phyloP scores from a whole-genome alignment of 2,329 filamentous ascomycete species.

The Cercospora brassicicola region DNA sequence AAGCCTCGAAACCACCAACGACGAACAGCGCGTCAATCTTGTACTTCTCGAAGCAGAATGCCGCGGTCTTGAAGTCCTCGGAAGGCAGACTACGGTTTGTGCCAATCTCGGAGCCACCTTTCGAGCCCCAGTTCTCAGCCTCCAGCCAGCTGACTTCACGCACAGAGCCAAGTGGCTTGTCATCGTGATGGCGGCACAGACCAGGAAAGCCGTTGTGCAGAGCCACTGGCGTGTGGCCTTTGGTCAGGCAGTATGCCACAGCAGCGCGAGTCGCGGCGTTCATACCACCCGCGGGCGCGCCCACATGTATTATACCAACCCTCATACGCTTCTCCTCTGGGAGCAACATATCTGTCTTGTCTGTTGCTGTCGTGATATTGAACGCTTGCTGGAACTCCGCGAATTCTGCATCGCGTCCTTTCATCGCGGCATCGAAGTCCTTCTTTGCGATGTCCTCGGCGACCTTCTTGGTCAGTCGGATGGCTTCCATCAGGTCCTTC shows the following conservation, averaged over 20 bases:
- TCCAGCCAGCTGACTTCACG: conserved; percentile 89
- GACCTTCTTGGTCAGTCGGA: conserved; percentile 80
- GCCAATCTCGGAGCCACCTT: conserved; percentile 95
- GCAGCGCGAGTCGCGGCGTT: conserved; percentile 93
- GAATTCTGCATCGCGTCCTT: conserved; percentile 87
- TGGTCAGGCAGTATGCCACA: conserved; percentile 85
- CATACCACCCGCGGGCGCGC: conserved; percentile 95
- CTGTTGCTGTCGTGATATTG: conserved; percentile 82
- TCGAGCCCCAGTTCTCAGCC: conserved; percentile 91
- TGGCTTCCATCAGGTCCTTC: conserved; percentile 84
- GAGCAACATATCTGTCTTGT: conserved; percentile 67
- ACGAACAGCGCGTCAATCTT: conserved; percentile 85
- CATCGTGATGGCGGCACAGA: conserved; percentile 83
- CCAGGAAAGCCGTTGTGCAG: conserved; percentile 98
- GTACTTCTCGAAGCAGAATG: conserved; percentile 79
- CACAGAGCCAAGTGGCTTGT: conserved; percentile 78
- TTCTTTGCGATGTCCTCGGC: conserved; percentile 77
- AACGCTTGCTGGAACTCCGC: conserved; percentile 89
- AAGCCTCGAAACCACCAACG: conserved; percentile 94
- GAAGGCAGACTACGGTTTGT: conserved; percentile 91
- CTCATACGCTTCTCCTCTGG: conserved; percentile 79
- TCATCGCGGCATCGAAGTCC: conserved; percentile 86
- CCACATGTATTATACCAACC: conserved; percentile 94
- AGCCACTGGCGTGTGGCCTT: conserved; percentile 88
- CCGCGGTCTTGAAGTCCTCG: conserved; percentile 81